Conservation (phyloP, 495 filamentous ascomycete genomes). For the Collariella sp. region DNA sequence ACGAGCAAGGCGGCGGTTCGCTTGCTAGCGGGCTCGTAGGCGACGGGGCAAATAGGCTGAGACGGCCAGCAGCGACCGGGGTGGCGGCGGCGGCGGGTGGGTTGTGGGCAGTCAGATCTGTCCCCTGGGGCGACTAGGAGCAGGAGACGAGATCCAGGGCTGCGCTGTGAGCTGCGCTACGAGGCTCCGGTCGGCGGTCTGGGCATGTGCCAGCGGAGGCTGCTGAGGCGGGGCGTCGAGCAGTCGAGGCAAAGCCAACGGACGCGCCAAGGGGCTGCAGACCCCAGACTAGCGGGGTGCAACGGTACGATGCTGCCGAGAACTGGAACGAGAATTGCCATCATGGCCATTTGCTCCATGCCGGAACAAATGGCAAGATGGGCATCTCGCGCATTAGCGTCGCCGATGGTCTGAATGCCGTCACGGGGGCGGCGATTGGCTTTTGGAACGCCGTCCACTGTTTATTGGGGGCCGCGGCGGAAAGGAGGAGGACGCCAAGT, state of each 20-base stretch:
- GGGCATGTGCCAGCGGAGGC: background rate
- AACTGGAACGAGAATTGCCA: background rate
- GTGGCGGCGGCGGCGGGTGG: background rate
- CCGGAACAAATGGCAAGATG: background rate
- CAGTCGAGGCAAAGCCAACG: too few relatives aligned
- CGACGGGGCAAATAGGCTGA: background rate
- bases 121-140: too few relatives aligned
- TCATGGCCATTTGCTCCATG: background rate
- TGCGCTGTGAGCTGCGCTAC: too few relatives aligned
- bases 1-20: background rate
- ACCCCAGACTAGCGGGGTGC: background rate
- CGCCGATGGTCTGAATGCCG: background rate
- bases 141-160: background rate
- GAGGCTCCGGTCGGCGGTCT: slow-evolving; percentile 5
- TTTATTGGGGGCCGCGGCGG: background rate
- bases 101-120: background rate
- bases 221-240: background rate
- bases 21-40: background rate
- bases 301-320: background rate
- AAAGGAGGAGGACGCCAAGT: background rate
- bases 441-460: too few relatives aligned
- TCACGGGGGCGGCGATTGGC: background rate
- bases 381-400: background rate
- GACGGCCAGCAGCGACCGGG: background rate
- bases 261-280: background rate